These are phyloP conservation scores for Penicillium coffeae DNA, from an alignment of 495 filamentous ascomycete genomes.

Conservation along the genomic window DNA sequence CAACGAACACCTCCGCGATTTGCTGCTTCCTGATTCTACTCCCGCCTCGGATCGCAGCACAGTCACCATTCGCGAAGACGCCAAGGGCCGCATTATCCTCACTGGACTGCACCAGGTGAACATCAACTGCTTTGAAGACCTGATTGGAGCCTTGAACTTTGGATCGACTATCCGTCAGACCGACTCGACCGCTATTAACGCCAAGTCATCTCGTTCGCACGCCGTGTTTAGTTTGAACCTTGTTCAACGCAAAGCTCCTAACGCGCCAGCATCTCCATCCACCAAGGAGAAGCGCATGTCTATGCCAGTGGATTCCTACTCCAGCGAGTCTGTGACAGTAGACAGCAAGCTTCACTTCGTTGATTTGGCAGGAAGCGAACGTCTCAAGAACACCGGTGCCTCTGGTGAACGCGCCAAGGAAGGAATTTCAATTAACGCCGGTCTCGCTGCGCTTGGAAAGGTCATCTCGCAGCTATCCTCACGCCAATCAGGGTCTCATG, in stretches of 20 bases:
- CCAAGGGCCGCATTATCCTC: conserved; percentile 91
- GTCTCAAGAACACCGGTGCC: conserved; percentile 94
- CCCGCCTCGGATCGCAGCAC: conserved; percentile 62
- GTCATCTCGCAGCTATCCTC: conserved; percentile 98
- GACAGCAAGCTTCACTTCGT: conserved; percentile 99
- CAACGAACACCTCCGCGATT: conserved; percentile 90
- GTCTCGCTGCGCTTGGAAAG: conserved; percentile 91
- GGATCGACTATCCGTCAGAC: conserved; percentile 95
- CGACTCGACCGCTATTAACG: conserved; percentile 98
- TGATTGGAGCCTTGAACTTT: conserved; percentile 82
- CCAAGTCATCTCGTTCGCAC: conserved; percentile 96
- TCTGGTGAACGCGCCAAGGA: conserved; percentile 94
- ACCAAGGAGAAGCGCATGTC: conserved; percentile 80
- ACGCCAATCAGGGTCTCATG: conserved; percentile 79
- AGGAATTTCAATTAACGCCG: conserved; percentile 97
- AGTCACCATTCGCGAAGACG: conserved; percentile 87
- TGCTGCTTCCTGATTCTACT: conserved; percentile 75
- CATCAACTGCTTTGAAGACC: conserved; percentile 88
- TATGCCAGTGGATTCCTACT: conserved; percentile 78
- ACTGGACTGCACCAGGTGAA: conserved; percentile 85
- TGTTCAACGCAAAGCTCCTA: conserved; percentile 70
- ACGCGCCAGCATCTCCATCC: conserved; percentile 41
- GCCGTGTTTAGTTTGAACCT: conserved; percentile 96
- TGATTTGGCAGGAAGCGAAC: conserved; percentile 94
- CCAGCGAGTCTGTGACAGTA: conserved; percentile 72